phyloP scores from a whole-genome alignment of 1,284 basidiomycete genomes.

The Ceratobasidium sp. region DNA sequence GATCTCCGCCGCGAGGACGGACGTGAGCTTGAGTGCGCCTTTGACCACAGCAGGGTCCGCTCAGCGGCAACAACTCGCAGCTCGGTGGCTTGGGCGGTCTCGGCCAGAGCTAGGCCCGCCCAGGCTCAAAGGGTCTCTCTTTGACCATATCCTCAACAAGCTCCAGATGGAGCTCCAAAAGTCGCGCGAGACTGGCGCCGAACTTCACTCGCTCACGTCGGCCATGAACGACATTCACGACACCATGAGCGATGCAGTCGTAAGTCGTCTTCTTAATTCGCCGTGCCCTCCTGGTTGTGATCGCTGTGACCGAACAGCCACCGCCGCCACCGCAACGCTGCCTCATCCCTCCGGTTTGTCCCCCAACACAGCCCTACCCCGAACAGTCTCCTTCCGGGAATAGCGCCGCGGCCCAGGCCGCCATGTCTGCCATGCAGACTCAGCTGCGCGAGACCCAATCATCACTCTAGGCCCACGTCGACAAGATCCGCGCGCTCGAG shows the following conservation, averaged over 20 bases:
- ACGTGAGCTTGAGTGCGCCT: too few relatives aligned
- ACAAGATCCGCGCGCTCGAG: slow-evolving; percentile 84
- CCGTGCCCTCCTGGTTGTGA: not conserved
- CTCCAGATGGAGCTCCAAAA: slow-evolving; percentile 92
- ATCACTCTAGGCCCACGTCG: slow-evolving; percentile 82
- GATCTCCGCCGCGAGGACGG: too few relatives aligned
- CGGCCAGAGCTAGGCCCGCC: slow-evolving; percentile 75
- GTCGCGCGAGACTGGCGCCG: slow-evolving; percentile 92
- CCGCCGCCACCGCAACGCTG: slow-evolving; percentile 64
- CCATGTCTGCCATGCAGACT: slow-evolving; percentile 77
- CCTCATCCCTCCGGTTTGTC: slow-evolving; percentile 73
- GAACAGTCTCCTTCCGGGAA: slow-evolving; percentile 24
- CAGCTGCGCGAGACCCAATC: slow-evolving; percentile 90
- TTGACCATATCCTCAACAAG: slow-evolving; percentile 84
- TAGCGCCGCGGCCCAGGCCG: slow-evolving; percentile 56
- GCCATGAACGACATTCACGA: slow-evolving; percentile 94
- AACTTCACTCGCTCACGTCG: slow-evolving; percentile 83
- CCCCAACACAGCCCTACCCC: slow-evolving; percentile 53
- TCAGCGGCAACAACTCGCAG: slow-evolving; percentile 62
- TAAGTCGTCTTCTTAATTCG: slow-evolving; percentile 52
- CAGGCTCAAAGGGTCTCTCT: slow-evolving; percentile 83
- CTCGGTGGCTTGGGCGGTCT: slow-evolving; percentile 79
- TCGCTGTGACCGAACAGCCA: slow-evolving; percentile 23
- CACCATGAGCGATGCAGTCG: slow-evolving; percentile 81
- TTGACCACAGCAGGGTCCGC: slow-evolving; percentile 53